Percentiles rank a stretch among this genome's conserved stretches.
These are phyloP conservation scores for Aspergillus jensenii DNA, from an alignment of 2,329 filamentous ascomycete species.

Conservation along the genomic window DNA sequence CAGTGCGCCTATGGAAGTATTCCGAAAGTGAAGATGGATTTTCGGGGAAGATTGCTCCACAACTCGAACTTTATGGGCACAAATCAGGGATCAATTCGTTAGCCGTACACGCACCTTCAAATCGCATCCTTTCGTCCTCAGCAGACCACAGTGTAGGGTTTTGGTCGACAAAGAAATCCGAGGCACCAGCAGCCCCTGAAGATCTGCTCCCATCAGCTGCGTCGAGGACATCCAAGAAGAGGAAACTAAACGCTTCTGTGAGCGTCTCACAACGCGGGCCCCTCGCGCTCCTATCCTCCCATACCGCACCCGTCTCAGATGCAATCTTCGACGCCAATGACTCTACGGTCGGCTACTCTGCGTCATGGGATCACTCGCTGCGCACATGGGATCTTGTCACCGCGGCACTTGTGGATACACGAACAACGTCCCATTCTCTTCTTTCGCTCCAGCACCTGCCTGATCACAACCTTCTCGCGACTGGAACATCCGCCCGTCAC, in stretches of 20 bases:
- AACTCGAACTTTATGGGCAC: conserved; percentile 82
- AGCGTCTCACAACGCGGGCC: conserved; percentile 71
- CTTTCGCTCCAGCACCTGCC: conserved; percentile 75
- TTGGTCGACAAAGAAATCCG: conserved; percentile 79
- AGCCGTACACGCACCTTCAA: conserved; percentile 70
- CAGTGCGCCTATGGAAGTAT: conserved; percentile 88
- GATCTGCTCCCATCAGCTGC: conserved; percentile 67
- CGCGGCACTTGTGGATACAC: conserved; percentile 71
- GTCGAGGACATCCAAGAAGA: conserved; percentile 67
- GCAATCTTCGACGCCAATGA: conserved; percentile 84
- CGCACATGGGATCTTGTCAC: conserved; percentile 91
- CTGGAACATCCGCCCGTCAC: conserved; percentile 81
- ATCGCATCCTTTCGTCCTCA: conserved; percentile 80
- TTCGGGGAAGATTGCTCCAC: conserved; percentile 65
- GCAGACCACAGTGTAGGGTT: conserved; percentile 81
- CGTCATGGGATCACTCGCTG: conserved; percentile 86
- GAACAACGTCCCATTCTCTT: conserved; percentile 80
- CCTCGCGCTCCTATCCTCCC: conserved; percentile 68
- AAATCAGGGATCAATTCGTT: conserved; percentile 71
- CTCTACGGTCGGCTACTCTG: conserved; percentile 84
- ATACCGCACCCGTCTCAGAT: conserved; percentile 73
- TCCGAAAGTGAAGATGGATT: conserved; percentile 63
- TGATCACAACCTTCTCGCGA: conserved; percentile 62
- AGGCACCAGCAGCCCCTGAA: conserved; percentile 71
- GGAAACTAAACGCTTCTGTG: conserved; percentile 66